Base-by-base conservation (phyloP, 257 asterid species). In the Thymus quinquecostatus region DNA sequence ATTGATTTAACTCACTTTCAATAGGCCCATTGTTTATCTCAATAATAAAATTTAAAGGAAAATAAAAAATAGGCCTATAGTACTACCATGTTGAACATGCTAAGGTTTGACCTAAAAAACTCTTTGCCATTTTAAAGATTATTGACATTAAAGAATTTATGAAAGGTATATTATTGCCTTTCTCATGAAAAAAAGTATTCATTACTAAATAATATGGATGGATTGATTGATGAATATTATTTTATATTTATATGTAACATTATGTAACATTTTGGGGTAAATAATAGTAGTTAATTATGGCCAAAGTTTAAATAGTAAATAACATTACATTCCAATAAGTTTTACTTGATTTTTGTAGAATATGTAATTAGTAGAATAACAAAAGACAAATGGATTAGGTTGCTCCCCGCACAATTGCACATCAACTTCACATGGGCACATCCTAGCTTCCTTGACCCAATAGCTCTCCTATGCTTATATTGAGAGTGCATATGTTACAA, bases 351-450 rank as follows among this genome's bases (percentile, higher is more conserved):
- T 5, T 32, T 32, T 33, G 21, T 32, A 2, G 27, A 40, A 68
- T 54, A 68, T 32, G 50, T 21, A 21, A 48, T 59, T 70, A 45
- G 68, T 32, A 33, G 59, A 58, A 29, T 11, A 56, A 41, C 29
- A 4, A 41, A 14, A 57, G 41, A 32, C 49, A 33, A 59, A 11
- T 13, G 8, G 45, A 60, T 59, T 58, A 44, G 74, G 67, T n/a
- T 69, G 68, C 67, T 70, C 75, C 75, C 75, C 60, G 40, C 21
- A 34, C 68, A 59, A 32, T 47, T 45, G 47, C 75, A 59, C 67
- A 60, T 70, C 75, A 58, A 58, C 75, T 30, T 70, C 75, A 47
- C 36, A 12, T 0, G 30, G 34, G 21, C 66, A 70, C 67, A 58
- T 21, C 21, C 21, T 21, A 21, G 21, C 21, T 21, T 21, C 21